Evolutionary conservation across 2,329 filamentous ascomycete genomes (phyloP).

Genomic region (Mollisiaceae sp.): DNA sequence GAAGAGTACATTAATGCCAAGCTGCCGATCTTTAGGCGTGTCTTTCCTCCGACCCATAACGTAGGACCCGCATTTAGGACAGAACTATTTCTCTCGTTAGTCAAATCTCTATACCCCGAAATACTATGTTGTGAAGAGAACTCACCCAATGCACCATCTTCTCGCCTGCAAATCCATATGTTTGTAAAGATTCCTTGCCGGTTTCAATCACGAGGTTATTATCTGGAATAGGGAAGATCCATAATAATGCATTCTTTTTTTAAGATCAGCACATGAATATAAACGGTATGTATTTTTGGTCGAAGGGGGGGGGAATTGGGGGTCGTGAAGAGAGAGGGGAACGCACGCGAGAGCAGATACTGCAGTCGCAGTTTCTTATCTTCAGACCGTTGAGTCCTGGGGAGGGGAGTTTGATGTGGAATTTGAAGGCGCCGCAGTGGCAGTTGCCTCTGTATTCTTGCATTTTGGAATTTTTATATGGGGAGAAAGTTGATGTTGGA

Average conservation of each 20-base stretch:
- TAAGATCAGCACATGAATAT: neutral
- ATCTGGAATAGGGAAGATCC: conserved; percentile 38
- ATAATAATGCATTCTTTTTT: conserved; percentile 43
- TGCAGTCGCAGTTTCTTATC: conserved; percentile 67
- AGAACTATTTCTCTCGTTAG: conserved; percentile 49
- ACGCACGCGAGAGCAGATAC: conserved; percentile 54
- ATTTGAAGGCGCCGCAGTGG: conserved; percentile 60
- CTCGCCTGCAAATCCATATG: conserved; percentile 51
- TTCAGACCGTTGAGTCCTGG: neutral
- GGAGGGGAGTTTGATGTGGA: conserved; percentile 60
- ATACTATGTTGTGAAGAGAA: conserved; percentile 34
- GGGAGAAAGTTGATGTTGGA: too few relatives aligned
- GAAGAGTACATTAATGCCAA: conserved; percentile 49
- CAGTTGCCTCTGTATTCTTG: conserved; percentile 52
- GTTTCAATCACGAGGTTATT: conserved; percentile 51
- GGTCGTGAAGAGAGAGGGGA: neutral
- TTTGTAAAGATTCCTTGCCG: conserved; percentile 49
- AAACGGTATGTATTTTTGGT: neutral
- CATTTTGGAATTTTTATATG: neutral
- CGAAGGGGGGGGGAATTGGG: too few relatives aligned
- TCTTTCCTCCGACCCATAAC: conserved; percentile 43
- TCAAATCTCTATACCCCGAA: neutral
- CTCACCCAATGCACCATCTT: conserved; percentile 48
- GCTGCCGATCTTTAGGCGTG: conserved; percentile 34
- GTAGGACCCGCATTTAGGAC: conserved; percentile 53